Conservation (phyloP, 768 basidiomycete genomes). For the Suillus subluteus region DNA sequence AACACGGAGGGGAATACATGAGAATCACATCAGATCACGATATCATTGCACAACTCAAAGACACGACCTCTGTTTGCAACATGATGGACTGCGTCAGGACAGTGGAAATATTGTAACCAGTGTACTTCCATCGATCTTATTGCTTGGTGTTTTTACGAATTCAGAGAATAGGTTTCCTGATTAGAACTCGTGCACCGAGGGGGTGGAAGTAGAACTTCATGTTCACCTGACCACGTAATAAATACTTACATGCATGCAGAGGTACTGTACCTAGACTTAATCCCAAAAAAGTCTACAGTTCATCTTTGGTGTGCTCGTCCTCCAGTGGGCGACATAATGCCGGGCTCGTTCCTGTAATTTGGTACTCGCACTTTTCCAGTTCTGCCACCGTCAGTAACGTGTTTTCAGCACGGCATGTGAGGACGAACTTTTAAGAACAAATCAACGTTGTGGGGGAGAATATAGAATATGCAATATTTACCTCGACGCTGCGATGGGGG, state of each 20-base stretch:
- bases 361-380: conserved; percentile 96
- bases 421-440: conserved; percentile 56
- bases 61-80: not conserved
- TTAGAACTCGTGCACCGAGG: not conserved
- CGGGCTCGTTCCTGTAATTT: conserved; percentile 82
- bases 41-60: not conserved
- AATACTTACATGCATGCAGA: not conserved
- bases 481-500: conserved; percentile 83
- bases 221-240: not conserved
- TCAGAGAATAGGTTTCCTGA: not conserved
- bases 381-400: conserved; percentile 77
- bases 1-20: not conserved
- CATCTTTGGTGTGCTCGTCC: conserved; percentile 35
- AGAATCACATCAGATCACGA: not conserved
- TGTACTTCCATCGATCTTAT: not conserved
- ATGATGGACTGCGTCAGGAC: not conserved
- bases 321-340: conserved; percentile 68
- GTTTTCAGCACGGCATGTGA: conserved; percentile 88
- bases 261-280: not conserved
- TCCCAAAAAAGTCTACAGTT: conserved; percentile 24
- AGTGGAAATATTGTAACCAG: not conserved
- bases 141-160: not conserved
- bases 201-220: not conserved
- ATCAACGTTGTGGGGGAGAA: conserved; percentile 9
- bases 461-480: conserved; percentile 36